A percentile compares a stretch with the other conserved stretches of the same genome.
Evolutionary conservation across 169 alveolate genomes (phyloP).

Genomic region (Plasmodium reichenowi): DNA sequence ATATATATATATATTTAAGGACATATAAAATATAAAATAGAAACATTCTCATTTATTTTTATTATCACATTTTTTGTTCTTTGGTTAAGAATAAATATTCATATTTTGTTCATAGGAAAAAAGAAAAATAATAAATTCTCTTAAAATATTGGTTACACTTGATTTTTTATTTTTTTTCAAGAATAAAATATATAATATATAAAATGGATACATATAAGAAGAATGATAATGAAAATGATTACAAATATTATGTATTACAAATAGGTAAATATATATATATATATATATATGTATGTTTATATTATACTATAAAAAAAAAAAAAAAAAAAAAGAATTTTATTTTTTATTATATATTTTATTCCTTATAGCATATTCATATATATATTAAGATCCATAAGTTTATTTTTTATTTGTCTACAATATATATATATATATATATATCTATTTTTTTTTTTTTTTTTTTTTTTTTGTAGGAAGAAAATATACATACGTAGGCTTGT

Average conservation of each 20-base stretch:
- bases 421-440: conserved; percentile 1
- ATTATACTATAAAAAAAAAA: neutral
- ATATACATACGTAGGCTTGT: conserved; percentile 63
- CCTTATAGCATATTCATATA: neutral
- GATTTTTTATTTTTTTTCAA: no score
- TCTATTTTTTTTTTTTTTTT: neutral
- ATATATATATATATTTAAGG: no score
- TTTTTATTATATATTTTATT: neutral
- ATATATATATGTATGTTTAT: neutral
- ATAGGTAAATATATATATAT: conserved; percentile 29
- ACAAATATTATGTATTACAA: conserved; percentile 56
- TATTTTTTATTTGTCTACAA: neutral
- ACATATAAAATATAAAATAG: no score
- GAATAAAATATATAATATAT: no score
- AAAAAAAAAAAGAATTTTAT: neutral
- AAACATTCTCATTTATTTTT: no score
- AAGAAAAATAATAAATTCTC: no score
- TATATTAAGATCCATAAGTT: neutral
- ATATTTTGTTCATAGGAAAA: no score
- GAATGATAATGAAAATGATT: conserved; percentile 65
- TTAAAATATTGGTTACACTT: no score
- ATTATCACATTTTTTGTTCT: no score
- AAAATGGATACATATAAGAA: conserved; percentile 2
- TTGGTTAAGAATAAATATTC: no score
- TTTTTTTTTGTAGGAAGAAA: conserved; percentile 44